Percentiles rank a stretch among this genome's conserved stretches.
phyloP scores from a whole-genome alignment of 2,329 filamentous ascomycete genomes.

The Metarhizium rileyi region DNA sequence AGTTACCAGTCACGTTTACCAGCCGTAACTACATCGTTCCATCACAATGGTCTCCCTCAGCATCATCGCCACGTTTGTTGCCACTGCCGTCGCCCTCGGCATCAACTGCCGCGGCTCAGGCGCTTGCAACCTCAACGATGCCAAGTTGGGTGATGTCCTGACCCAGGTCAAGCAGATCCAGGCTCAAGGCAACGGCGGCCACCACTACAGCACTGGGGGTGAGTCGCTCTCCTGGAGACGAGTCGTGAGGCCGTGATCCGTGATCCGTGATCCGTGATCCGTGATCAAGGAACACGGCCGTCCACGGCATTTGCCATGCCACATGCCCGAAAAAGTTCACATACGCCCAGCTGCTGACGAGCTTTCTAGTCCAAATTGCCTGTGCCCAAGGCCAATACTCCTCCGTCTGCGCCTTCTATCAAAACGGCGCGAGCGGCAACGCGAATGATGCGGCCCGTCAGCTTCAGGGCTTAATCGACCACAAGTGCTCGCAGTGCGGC shows the following conservation, averaged over 20 bases:
- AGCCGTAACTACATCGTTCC: no score
- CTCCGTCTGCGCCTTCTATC: conserved; percentile 11
- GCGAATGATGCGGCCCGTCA: conserved; percentile 8
- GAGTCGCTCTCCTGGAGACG: not conserved
- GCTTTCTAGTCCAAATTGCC: conserved; percentile 8
- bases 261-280: no score
- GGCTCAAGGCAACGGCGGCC: conserved; percentile 8
- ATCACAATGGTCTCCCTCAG: conserved; percentile 1
- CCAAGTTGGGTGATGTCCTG: conserved; percentile 6
- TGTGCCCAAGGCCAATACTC: conserved; percentile 9
- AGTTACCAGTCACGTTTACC: no score
- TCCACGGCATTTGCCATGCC: no score
- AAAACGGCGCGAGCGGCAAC: conserved; percentile 9
- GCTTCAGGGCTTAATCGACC: conserved; percentile 9
- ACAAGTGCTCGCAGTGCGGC: conserved; percentile 10
- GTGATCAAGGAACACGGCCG: no score
- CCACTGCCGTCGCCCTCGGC: conserved; percentile 8
- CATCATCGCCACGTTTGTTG: conserved; percentile 5
- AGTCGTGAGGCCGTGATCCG: no score
- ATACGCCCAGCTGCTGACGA: not conserved
- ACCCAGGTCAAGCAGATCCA: conserved; percentile 8
- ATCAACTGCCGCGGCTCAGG: conserved; percentile 13
- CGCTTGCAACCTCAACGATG: conserved; percentile 8
- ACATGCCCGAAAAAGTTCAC: not conserved
- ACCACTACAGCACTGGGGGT: conserved; percentile 8